Evolutionary conservation across 2,329 filamentous ascomycete genomes (phyloP), one percentile per base, ranked within the genome.

Genomic region (Periconia sp.): DNA sequence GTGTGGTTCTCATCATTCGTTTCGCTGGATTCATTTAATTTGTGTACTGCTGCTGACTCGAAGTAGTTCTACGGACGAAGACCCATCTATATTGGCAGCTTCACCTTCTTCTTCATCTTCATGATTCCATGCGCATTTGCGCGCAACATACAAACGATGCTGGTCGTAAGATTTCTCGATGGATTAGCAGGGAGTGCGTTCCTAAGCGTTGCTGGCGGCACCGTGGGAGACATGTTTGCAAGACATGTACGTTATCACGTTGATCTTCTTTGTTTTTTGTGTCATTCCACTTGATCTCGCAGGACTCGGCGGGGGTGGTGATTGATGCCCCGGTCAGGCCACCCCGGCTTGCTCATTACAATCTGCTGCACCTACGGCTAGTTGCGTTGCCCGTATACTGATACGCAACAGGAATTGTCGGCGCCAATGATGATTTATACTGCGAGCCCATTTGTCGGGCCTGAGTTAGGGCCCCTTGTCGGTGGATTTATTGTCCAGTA

Each of bases 401-500:
- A 45, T n/a, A 13, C 43, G 17, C 45, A n/a, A 17, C 49, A 72
- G 70, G 81, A 90, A 59, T 83, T 96, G 52, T 86, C 88, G 60
- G 82, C 83, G 7, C 91, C 92, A 2, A 96, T 96, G 92, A 87
- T 91, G 75, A 77, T 96, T 15, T 95, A 80, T 54, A 79, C 77
- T 6, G 78, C 74, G 6, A 64, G 65, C 19, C 75, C 75, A 19
- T 91, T 63, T 81, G 65, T 83, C 54, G 80, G 80, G 1, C 83
- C 83, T 6, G 81, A 83, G 53, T 49, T 85, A 10, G 83, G 82
- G 0, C 83, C 83, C 9, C 65, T 85, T 49, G 70, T 89, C 17
- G 91, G 90, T 9, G 91, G 91, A 8, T 92, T 95, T 71, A 91
- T 96, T 71, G 93, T 93, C 70, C 84, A 88, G 62, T 85, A 87